These are phyloP conservation scores for Ceratobasidium sp. DNA, from an alignment of 1,284 basidiomycete species.

Conservation along the genomic window DNA sequence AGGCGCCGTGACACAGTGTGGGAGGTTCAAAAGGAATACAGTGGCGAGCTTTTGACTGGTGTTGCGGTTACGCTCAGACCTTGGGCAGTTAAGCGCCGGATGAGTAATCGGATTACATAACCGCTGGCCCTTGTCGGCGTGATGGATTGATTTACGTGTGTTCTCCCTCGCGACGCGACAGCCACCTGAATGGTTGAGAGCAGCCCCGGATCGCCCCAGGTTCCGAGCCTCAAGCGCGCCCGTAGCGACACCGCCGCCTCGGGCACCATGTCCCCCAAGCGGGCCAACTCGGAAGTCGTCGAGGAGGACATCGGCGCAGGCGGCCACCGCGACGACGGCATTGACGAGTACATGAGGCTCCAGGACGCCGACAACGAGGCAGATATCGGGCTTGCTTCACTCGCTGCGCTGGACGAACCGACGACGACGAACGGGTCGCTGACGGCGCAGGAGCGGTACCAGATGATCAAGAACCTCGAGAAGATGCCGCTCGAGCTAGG, in stretches of 20 bases:
- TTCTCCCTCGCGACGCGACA: not conserved
- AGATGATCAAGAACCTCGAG: conserved; percentile 63
- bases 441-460: conserved; percentile 61
- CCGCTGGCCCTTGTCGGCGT: conserved; percentile 2
- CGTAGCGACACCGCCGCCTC: conserved; percentile 26
- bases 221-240: conserved; percentile 13
- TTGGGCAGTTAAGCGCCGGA: not conserved
- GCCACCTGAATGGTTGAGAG: conserved; percentile 1
- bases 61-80: conserved; percentile 35
- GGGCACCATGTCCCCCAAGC: conserved; percentile 27
- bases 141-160: not conserved
- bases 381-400: conserved; percentile 33
- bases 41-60: conserved; percentile 21
- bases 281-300: conserved; percentile 31
- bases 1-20: conserved; percentile 3
- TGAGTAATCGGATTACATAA: not conserved
- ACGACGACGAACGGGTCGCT: conserved; percentile 51
- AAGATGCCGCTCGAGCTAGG: conserved; percentile 66
- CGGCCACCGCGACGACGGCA: conserved; percentile 58
- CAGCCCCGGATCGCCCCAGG: conserved; percentile 26
- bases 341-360: conserved; percentile 77
- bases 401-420: conserved; percentile 48
- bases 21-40: conserved; percentile 20
- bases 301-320: conserved; percentile 51
- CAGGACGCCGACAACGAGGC: conserved; percentile 62